Conservation (phyloP, 441 rosid species). For the Brassica balearica region DNA sequence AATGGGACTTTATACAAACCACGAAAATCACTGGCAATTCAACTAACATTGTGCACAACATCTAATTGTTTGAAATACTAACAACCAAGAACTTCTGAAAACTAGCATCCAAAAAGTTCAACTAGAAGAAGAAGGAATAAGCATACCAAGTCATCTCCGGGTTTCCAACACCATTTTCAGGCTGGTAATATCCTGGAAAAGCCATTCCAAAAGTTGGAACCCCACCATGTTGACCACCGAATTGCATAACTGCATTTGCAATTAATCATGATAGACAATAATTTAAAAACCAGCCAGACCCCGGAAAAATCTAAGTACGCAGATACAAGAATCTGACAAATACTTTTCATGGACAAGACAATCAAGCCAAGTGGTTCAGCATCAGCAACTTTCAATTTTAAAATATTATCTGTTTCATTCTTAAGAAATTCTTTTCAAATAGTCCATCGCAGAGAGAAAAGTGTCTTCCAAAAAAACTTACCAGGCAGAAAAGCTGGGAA, state of each 20-base stretch:
- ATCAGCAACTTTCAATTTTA: constrained; percentile 7
- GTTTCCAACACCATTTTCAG: constrained; percentile 83
- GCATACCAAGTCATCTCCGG: constrained; percentile 97
- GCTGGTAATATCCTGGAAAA: constrained; percentile 92
- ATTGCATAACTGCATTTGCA: constrained; percentile 50
- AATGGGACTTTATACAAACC: constrained; percentile 13
- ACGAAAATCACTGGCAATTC: background rate
- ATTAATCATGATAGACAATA: constrained; percentile 1
- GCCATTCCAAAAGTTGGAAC: constrained; percentile 99
- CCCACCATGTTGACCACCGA: constrained; percentile 95
- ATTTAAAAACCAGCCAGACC: background rate
- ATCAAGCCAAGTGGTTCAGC: constrained; percentile 3
- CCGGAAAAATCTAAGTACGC: background rate
- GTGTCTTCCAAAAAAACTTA: constrained; percentile 38
- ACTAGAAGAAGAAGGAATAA: constrained; percentile 22
- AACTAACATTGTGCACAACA: constrained; percentile 4
- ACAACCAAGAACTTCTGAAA: constrained; percentile 22
- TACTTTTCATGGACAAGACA: constrained; percentile 2
- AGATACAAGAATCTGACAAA: constrained; percentile 10
- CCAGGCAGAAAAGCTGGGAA: constrained; percentile 90
- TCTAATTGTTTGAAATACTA: constrained; percentile 18
- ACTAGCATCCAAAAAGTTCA: constrained; percentile 25
- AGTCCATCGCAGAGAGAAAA: constrained; percentile 2
- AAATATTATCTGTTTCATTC: background rate
- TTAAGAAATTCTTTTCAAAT: background rate